These are phyloP conservation scores for Saccharum officinarum DNA, from an alignment of 176 grass and related monocot species.

Conservation along the genomic window DNA sequence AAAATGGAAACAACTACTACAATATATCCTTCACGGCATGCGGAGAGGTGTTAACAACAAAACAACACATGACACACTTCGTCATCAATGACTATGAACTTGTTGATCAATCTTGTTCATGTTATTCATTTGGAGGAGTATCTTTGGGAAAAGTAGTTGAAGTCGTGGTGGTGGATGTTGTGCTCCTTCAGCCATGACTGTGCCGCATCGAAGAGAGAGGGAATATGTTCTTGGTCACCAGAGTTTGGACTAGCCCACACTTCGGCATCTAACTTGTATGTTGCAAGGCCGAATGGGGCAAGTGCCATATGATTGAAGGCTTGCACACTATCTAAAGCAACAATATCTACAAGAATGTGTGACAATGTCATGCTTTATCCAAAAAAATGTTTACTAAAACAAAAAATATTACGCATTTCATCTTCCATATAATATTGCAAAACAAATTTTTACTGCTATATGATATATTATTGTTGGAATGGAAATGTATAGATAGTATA, in stretches of 20 bases:
- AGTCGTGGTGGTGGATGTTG: conserved; percentile 56
- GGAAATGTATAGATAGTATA: no score
- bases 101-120: neutral
- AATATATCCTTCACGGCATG: neutral
- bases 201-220: conserved; percentile 41
- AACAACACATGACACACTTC: neutral
- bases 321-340: neutral
- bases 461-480: neutral
- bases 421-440: neutral
- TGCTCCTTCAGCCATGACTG: conserved; percentile 65
- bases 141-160: conserved; percentile 48
- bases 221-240: conserved; percentile 37
- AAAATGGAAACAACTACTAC: neutral
- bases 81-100: neutral
- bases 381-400: neutral
- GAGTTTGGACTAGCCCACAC: conserved; percentile 48
- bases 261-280: conserved; percentile 44
- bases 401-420: neutral
- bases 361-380: neutral
- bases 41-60: neutral
- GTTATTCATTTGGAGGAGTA: conserved; percentile 28
- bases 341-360: conserved; percentile 6
- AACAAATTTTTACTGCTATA: neutral
- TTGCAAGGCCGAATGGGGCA: conserved; percentile 58
- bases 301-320: neutral